Percentiles rank a stretch among this genome's conserved stretches.
phyloP scores from a whole-genome alignment of 495 filamentous ascomycete genomes.

The Penicillium bialowiezense region DNA sequence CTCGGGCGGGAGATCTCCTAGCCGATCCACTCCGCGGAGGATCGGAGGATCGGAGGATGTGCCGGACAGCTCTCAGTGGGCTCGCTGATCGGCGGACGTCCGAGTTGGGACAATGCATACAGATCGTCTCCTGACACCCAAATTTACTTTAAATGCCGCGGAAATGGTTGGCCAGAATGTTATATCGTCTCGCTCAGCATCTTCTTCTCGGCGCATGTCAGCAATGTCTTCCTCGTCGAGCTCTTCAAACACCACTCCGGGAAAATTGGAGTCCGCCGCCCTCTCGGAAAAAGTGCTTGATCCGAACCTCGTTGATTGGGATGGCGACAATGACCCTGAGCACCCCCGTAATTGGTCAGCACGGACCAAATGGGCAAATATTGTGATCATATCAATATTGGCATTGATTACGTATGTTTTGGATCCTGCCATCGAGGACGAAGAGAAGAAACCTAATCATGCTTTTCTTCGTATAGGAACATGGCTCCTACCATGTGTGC shows the following conservation, averaged over 20 bases:
- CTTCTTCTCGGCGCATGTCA: neutral
- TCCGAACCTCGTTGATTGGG: conserved; percentile 22
- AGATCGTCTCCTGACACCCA: too few relatives aligned
- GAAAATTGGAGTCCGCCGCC: conserved; percentile 1
- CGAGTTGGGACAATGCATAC: too few relatives aligned
- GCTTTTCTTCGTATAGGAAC: conserved; percentile 11
- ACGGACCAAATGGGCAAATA: conserved; percentile 24
- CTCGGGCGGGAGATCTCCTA: too few relatives aligned
- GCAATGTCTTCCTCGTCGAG: neutral
- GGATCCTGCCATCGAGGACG: too few relatives aligned
- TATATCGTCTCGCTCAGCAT: too few relatives aligned
- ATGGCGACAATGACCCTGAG: conserved; percentile 52
- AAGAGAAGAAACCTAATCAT: too few relatives aligned
- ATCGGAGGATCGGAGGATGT: too few relatives aligned
- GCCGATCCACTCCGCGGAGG: too few relatives aligned
- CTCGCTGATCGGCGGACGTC: too few relatives aligned
- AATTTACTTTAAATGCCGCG: neutral
- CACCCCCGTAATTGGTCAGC: conserved; percentile 60
- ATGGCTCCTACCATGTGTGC: conserved; percentile 29
- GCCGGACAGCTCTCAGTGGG: too few relatives aligned
- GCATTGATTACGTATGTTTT: conserved; percentile 14
- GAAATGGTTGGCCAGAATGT: too few relatives aligned
- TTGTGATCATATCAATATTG: conserved; percentile 12
- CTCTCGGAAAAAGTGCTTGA: conserved; percentile 4
- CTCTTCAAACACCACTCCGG: neutral